phyloP scores from a whole-genome alignment of 306 rosid genomes.

The Cucumis hystrix region DNA sequence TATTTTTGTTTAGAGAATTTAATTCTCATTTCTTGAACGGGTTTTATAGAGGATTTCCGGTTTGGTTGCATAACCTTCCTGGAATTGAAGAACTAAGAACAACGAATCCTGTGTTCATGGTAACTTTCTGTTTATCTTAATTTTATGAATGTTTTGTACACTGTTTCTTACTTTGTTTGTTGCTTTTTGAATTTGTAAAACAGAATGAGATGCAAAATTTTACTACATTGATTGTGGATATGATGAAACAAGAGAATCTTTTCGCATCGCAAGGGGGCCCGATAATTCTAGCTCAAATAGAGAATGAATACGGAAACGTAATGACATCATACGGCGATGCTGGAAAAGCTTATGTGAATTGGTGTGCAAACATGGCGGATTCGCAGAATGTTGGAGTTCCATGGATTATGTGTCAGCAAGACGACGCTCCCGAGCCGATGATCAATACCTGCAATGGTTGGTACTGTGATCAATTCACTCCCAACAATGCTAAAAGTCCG shows the following conservation, averaged over 20 bases:
- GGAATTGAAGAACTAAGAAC: slow-evolving; percentile 37
- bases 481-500: slow-evolving; percentile 36
- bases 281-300: slow-evolving; percentile 41
- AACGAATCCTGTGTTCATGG: slow-evolving; percentile 30
- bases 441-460: slow-evolving; percentile 55
- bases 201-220: slow-evolving; percentile 49
- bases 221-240: slow-evolving; percentile 32
- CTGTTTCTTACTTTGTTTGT: not conserved
- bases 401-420: slow-evolving; percentile 53
- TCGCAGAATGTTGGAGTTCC: slow-evolving; percentile 37
- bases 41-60: slow-evolving; percentile 30
- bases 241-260: slow-evolving; percentile 33
- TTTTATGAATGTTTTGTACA: not conserved
- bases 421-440: slow-evolving; percentile 42
- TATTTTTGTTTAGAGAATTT: too few relatives aligned
- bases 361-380: slow-evolving; percentile 43
- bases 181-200: not conserved
- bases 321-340: slow-evolving; percentile 33
- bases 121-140: not conserved
- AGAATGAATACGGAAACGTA: slow-evolving; percentile 46
- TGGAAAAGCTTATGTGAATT: slow-evolving; percentile 33
- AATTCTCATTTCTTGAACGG: too few relatives aligned
- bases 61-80: slow-evolving; percentile 47
- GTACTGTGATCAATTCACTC: slow-evolving; percentile 33
- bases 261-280: slow-evolving; percentile 54